A percentile compares a stretch with the other conserved stretches of the same genome.
Evolutionary conservation across 805 yeast genomes (phyloP).

Genomic region (Pichia deserticola): DNA sequence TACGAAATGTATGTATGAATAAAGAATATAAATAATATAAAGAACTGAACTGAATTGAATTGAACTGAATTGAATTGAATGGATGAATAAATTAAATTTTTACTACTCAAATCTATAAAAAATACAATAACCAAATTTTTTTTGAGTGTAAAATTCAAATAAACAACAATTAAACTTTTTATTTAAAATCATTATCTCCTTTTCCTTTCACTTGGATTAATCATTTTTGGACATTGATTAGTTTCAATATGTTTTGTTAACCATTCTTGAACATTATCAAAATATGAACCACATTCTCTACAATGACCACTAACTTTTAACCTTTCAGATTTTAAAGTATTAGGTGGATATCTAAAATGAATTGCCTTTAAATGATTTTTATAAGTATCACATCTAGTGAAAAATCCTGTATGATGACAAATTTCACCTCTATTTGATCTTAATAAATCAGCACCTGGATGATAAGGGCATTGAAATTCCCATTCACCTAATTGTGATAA

Average conservation of each 20-base stretch:
- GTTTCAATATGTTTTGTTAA: slow-evolving; percentile 61
- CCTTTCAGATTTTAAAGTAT: slow-evolving; percentile 76
- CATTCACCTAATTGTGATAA: slow-evolving; percentile 65
- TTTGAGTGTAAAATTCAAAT: no score
- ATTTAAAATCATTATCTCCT: not conserved
- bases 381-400: slow-evolving; percentile 84
- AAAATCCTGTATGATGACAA: slow-evolving; percentile 81
- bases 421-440: slow-evolving; percentile 13
- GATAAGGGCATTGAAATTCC: slow-evolving; percentile 76
- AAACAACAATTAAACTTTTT: no score
- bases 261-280: slow-evolving; percentile 75
- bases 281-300: slow-evolving; percentile 62
- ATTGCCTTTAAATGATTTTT: slow-evolving; percentile 86
- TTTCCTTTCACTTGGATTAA: slow-evolving; percentile 8
- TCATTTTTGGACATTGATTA: slow-evolving; percentile 29
- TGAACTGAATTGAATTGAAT: no score
- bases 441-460: slow-evolving; percentile 12
- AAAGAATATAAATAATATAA: no score
- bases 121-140: no score
- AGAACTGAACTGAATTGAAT: no score
- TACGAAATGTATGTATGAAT: no score
- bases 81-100: no score
- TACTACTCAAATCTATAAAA: not conserved
- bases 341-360: slow-evolving; percentile 83
- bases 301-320: slow-evolving; percentile 64